These are phyloP conservation scores for Penicillium tannophilum DNA, from an alignment of 495 filamentous ascomycete species.

Conservation along the genomic window DNA sequence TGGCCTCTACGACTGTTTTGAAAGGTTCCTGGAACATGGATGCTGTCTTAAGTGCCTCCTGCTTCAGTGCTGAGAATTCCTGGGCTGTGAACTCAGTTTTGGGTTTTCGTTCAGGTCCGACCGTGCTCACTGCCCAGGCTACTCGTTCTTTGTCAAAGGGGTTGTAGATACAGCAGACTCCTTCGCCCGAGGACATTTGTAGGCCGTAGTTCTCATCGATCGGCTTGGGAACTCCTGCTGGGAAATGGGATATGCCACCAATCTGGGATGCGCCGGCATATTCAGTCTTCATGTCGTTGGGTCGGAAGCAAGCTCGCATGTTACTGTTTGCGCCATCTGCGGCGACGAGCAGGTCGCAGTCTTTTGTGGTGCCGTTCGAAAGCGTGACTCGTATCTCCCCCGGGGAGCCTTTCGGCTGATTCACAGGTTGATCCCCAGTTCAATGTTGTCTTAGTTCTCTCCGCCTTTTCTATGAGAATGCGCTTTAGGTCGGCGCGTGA, in stretches of 20 bases:
- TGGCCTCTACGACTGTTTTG: constrained; percentile 11
- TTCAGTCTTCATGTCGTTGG: constrained; percentile 9
- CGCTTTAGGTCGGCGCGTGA: constrained; percentile 10
- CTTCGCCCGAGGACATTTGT: constrained; percentile 18
- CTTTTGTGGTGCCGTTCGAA: neutral
- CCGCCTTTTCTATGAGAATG: constrained; percentile 7
- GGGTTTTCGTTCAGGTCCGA: constrained; percentile 7
- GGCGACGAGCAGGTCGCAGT: constrained; percentile 18
- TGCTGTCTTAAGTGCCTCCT: constrained; percentile 10
- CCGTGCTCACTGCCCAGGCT: constrained; percentile 11
- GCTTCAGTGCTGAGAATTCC: constrained; percentile 4
- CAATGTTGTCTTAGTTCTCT: constrained; percentile 1
- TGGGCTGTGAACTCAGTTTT: constrained; percentile 3
- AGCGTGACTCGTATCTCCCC: constrained; percentile 10
- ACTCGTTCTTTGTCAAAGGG: constrained; percentile 9
- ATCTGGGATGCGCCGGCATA: constrained; percentile 17
- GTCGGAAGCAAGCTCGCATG: constrained; percentile 12
- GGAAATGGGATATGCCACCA: constrained; percentile 12
- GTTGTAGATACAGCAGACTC: constrained; percentile 16
- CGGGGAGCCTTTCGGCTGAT: constrained; percentile 2
- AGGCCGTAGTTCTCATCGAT: constrained; percentile 9
- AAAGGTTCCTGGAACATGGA: constrained; percentile 19
- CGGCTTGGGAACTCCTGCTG: constrained; percentile 5
- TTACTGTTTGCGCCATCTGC: constrained; percentile 14
- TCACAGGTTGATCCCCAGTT: constrained; percentile 6